Evolutionary conservation across 768 basidiomycete species (phyloP), one percentile per base, ranked within the genome.

Genomic region (Gloeopeniophorella convolvens): DNA sequence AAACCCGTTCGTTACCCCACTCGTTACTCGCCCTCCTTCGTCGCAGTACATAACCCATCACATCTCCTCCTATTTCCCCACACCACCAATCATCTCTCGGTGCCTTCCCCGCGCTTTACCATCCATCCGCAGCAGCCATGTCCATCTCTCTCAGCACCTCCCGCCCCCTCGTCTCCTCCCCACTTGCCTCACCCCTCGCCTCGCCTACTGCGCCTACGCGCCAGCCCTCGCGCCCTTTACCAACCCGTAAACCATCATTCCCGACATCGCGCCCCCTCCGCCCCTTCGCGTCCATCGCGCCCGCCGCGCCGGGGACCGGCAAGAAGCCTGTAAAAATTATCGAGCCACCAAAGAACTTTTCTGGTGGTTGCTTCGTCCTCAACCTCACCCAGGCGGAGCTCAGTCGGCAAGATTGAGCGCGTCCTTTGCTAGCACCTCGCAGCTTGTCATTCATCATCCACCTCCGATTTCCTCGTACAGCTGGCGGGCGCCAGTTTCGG

Each of bases 321-420:
- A 72, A 71, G 42, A 77, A 78, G 48, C 70, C 82, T 5, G 72
- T 81, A 15, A 91, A 91, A 62, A 72, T 90, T 62, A 89, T 92
- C 50, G 77, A 88, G 63, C 84, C 86, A 9, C 86, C 89, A 23
- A 74, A 80, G 61, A 80, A 85, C 63, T 79, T 79, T 66, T 76
- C 78, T 64, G 72, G 73, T 41, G 79, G 77, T 32, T 62, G 65
- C 47, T 91, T 89, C 59, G 72, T 84, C 54, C 79, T 92, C 45
- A 77, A 90, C 66, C 74, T 92, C 50, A 89, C 89, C 0, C 89
- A 89, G 64, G 87, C 79, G 7, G 89, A 92, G 65, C 75, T 92
- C 64, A 77, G 85, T 66, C 73, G 86, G 60, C 82, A 82, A 66
- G 76, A 77, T 57, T 77, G 62, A 71, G 35, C 28, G 30, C 12